Base-by-base conservation (phyloP, 345 rosid genomes). In the Geranium rotundifolium region DNA sequence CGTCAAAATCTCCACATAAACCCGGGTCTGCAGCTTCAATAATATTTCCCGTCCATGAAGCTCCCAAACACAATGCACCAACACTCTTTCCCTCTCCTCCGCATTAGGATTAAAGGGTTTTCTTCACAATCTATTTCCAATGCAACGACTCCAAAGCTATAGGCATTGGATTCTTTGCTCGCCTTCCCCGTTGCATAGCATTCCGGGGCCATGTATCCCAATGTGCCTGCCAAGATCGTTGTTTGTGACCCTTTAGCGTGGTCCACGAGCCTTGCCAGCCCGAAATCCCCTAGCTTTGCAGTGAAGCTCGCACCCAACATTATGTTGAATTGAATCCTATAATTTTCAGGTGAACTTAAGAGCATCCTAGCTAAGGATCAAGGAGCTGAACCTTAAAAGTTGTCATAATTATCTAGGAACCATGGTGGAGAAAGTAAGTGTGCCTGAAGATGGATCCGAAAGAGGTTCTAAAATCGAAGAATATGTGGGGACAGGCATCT, bases 121-220 rank as follows among this genome's bases (percentile, higher is more conserved):
- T 41, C 50, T 41, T 12, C 50, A 9, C 50, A 5, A 12, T 6
- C 50, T 41, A 41, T 41, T 41, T 41, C 50, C 50, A 41, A 41
- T 9, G 12, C 12, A 41, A 41, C 50, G 1, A 41, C 50, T 6
- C 50, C 50, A 1, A 41, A 41, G 50, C 81, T 74, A 23, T 64
- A 75, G 1, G 77, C 57, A 37, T 75, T 76, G 0, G 78, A 65
- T 69, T 82, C 77, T 7, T 71, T 71, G 58, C 72, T 76, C 4
- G 68, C 75, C 54, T 67, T 71, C 17, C 73, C 34, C 1, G 58
- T 56, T 1, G 46, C 66, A 80, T n/a, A n/a, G n/a, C n/a, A n/a
- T n/a, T n/a, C n/a, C n/a, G n/a, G n/a, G n/a, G n/a, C n/a, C n/a
- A n/a, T 63, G 60, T 72, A 77, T 0, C 78, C 76, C 49, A 62